Percentiles rank a stretch among this genome's conserved stretches.
Conservation (phyloP, 768 basidiomycete species). For the Lactarius trivialis region DNA sequence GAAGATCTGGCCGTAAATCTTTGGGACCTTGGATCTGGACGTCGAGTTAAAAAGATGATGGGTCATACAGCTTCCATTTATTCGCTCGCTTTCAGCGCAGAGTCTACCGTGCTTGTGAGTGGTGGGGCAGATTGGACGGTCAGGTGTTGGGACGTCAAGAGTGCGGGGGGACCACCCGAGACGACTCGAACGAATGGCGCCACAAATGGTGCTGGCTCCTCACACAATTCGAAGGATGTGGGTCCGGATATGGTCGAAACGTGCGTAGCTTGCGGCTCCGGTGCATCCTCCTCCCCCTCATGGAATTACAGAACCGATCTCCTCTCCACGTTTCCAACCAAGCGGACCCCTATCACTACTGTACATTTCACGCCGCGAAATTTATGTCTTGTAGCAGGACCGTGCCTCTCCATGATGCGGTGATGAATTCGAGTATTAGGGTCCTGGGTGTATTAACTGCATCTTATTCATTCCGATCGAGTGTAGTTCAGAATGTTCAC, state of each 20-base stretch:
- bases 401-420: slow-evolving; percentile 53
- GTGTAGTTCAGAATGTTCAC: neutral
- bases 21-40: slow-evolving; percentile 96
- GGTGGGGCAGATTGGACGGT: slow-evolving; percentile 95
- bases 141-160: slow-evolving; percentile 95
- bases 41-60: slow-evolving; percentile 91
- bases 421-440: slow-evolving; percentile 1
- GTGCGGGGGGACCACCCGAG: slow-evolving; percentile 53
- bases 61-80: slow-evolving; percentile 89
- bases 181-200: slow-evolving; percentile 56
- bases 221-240: slow-evolving; percentile 22
- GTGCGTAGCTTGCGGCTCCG: slow-evolving; percentile 39
- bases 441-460: neutral
- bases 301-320: slow-evolving; percentile 60
- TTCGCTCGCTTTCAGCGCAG: slow-evolving; percentile 85
- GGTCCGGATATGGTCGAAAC: slow-evolving; percentile 60
- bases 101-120: slow-evolving; percentile 84
- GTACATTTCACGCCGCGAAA: slow-evolving; percentile 95
- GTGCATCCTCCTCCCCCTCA: slow-evolving; percentile 11
- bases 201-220: slow-evolving; percentile 26
- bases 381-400: slow-evolving; percentile 82
- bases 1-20: slow-evolving; percentile 91
- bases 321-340: slow-evolving; percentile 88
- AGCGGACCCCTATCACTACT: slow-evolving; percentile 88
- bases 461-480: slow-evolving; percentile 9